phyloP scores from a whole-genome alignment of 345 rosid species.

The Rhodomyrtus tomentosa region DNA sequence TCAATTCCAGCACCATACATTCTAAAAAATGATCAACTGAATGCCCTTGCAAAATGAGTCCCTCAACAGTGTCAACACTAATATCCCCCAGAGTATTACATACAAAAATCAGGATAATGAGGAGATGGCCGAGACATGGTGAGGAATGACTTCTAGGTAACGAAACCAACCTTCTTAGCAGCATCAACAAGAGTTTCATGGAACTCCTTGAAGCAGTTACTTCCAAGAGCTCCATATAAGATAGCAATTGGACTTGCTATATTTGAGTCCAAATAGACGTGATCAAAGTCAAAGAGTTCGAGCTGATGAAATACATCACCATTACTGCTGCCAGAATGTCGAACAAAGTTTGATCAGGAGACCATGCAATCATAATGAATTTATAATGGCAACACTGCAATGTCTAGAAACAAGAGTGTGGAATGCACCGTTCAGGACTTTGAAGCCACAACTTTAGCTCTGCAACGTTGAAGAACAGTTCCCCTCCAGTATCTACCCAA shows the following conservation, averaged over 20 bases:
- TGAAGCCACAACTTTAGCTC: conserved; percentile 60
- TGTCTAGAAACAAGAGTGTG: neutral
- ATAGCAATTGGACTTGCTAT: conserved; percentile 54
- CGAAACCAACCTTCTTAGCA: conserved; percentile 48
- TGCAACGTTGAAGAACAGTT: conserved; percentile 57
- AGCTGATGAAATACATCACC: conserved; percentile 64
- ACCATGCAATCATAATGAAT: neutral
- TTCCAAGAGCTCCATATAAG: conserved; percentile 90
- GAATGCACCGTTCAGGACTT: conserved; percentile 33
- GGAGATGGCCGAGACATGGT: neutral
- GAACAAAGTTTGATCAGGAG: neutral
- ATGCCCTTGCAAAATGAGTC: neutral
- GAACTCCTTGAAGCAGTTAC: conserved; percentile 69
- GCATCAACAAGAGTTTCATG: conserved; percentile 58
- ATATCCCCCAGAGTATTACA: neutral
- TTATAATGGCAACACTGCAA: neutral
- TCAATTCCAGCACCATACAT: neutral
- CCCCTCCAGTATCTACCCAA: conserved; percentile 88
- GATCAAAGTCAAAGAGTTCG: conserved; percentile 82
- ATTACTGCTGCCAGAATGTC: conserved; percentile 26
- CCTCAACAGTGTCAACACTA: neutral
- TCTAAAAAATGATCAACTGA: neutral
- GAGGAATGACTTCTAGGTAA: neutral
- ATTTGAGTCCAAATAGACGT: conserved; percentile 54
- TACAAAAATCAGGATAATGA: neutral